Evolutionary conservation across 2,329 filamentous ascomycete species (phyloP), one percentile per base, ranked within the genome.

Genomic region (Basipetospora chlamydospora): DNA sequence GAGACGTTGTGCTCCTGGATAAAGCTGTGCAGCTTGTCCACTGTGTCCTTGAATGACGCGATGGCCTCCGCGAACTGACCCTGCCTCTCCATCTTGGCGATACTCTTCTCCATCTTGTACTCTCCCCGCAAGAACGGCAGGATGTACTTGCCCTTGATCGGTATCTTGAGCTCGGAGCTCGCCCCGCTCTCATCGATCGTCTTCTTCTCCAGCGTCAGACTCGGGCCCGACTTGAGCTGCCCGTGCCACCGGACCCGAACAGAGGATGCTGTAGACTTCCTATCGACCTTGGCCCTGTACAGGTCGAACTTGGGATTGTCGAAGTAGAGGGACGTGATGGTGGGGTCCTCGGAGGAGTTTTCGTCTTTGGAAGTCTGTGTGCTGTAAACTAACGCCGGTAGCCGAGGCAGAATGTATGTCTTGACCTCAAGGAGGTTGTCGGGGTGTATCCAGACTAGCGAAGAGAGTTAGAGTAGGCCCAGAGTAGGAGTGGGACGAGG

Each of bases 391-490:
- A 98, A 76, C 21, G 92, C 77, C 1, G 90, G 90, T 16, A 98
- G 70, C 40, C 83, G 83, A 43, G 90, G 83, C 22, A 96, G 72
- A 42, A 98, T 92, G 49, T 85, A 77, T 5, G 90, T 96, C 68
- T 96, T 95, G 54, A 96, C 85, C 61, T 98, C 90, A 46, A 96
- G 75, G 20, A 96, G 66, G 58, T 98, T 96, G 50, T 98, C 90
- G 22, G 77, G 73, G 55, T 98, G 90, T 5, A 98, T 80, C 90
- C 90, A 98, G 63, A 94, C 77, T 81, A 39, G 6, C 29, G 10
- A 12, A 17, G 6, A 38, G 11, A 11, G 22, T 23, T 6, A 6
- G 6, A 23, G 22, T 23, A 23, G 6, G 6, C 6, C 22, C 6
- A 23, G 22, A 11, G 11, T 23, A 23, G 11, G 22, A 11, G 11